Evolutionary conservation across 1,284 basidiomycete genomes (phyloP), one percentile per base, ranked within the genome.

Genomic region (Ceraceosorus guamensis): DNA sequence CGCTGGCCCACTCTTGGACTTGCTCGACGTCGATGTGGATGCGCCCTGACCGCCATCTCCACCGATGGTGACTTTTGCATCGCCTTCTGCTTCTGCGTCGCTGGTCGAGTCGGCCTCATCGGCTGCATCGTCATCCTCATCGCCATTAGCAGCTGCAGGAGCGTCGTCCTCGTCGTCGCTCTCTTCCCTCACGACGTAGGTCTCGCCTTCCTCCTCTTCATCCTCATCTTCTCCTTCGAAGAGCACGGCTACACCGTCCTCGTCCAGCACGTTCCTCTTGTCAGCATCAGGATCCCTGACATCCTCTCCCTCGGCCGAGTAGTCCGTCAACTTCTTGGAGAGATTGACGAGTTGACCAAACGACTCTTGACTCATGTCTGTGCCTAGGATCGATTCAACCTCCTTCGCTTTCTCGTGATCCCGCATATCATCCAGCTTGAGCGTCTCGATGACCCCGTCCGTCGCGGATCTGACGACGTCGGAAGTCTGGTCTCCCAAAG

Each of bases 331-430:
- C 81, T 96, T 97, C 80, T 97, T 97, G 53, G 86, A 84, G 47
- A 98, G 80, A 68, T 82, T 87, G 63, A 96, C 81, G 48, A 98
- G 82, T 77, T 92, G 88, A 13, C 86, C 83, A 76, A 97, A 98
- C 3, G 79, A 75, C 62, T 96, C 92, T 68, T 83, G 84, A 10
- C 83, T 78, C 10, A 95, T 75, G 0, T 82, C 62, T 2, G 43
- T 6, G 0, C 88, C 84, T 3, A 93, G 75, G 50, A 97, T 83
- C 11, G 85, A 84, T 77, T 96, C 87, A 33, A 93, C 84, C 71
- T 96, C 91, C 78, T 86, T 89, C 79, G 96, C 95, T 82, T 93
- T 93, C 82, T 98, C 95, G 70, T 96, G 90, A 77, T 98, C 93
- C 79, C 92, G 95, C 79, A 92, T 77, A 60, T 82, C 80, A 63